Base-by-base conservation (phyloP, 768 basidiomycete species). In the Lactarius akahatsu region DNA sequence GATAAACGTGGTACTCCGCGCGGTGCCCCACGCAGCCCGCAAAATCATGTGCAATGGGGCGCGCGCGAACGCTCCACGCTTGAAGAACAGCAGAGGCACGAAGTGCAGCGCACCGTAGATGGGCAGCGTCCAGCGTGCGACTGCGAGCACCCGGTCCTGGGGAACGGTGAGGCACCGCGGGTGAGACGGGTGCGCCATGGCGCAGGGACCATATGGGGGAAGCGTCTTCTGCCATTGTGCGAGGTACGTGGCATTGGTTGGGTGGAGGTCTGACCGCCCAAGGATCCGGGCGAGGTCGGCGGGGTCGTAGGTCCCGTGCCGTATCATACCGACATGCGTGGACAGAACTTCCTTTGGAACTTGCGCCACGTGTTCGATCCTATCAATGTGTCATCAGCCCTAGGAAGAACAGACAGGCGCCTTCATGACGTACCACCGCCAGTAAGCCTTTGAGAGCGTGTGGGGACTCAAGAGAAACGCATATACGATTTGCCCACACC, bases 31-130 rank as follows among this genome's bases (percentile, higher is more conserved):
- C 0, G 82, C 78, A 0, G 91, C 86, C 65, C 81, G 84, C 10
- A 86, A 73, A 1, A 94, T 76, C 78, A 95, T 87, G 50, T 78
- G 79, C 26, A 81, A 75, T 0, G 95, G 95, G 71, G 88, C 84
- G 52, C 83, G 79, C 58, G 82, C 72, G 74, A 96, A 91, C 0
- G 79, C 76, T 30, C 82, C 80, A 45, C 89, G 80, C 71, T 92
- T 91, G 76, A 98, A 93, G 5, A 97, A 78, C 13, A 98, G 78
- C 57, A 89, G 82, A 1, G 96, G 96, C 34, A 97, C 85, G 66
- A 97, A 83, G 75, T 98, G 96, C 38, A 98, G 77, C 0, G 93
- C 94, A 26, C 92, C 89, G 71, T 98, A 98, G 47, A 89, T 85
- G 3, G 87, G 90, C 54, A 90, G 75, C 78, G 91, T 94, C 90